Evolutionary conservation across 495 filamentous ascomycete genomes (phyloP).

Genomic region (Xylaria telfairii): DNA sequence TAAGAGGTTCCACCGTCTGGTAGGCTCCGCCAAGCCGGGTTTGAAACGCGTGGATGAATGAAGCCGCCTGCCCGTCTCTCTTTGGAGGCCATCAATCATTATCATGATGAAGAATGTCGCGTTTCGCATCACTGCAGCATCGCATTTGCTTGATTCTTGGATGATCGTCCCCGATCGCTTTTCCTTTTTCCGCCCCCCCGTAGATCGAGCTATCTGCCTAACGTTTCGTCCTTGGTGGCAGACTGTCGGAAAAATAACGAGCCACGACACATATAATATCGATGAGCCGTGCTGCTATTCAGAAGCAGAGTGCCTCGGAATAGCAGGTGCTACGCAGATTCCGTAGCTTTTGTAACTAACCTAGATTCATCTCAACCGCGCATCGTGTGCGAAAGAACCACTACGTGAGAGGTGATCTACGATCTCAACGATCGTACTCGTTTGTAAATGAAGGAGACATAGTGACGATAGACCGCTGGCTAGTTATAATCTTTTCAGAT

Average conservation of each 20-base stretch:
- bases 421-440: too few species aligned
- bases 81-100: not conserved
- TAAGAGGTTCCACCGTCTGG: not conserved
- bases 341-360: slow-evolving; percentile 47
- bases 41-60: not conserved
- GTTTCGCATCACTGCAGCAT: not conserved
- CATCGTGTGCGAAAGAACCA: slow-evolving; percentile 58
- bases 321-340: slow-evolving; percentile 30
- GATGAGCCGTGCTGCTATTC: slow-evolving; percentile 42
- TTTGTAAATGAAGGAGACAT: slow-evolving; percentile 61
- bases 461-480: slow-evolving; percentile 54
- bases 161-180: slow-evolving; percentile 47
- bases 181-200: slow-evolving; percentile 63
- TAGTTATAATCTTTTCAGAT: slow-evolving; percentile 19
- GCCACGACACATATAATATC: slow-evolving; percentile 55
- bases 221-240: slow-evolving; percentile 51
- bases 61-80: not conserved
- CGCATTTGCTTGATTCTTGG: not conserved
- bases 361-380: too few species aligned
- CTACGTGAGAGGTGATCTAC: too few species aligned
- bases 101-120: not conserved
- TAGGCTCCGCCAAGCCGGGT: not conserved
- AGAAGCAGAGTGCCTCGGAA: slow-evolving; percentile 56
- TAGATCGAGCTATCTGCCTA: slow-evolving; percentile 60
- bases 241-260: slow-evolving; percentile 47